Percentiles rank a stretch among this genome's conserved stretches.
phyloP scores from a whole-genome alignment of 768 basidiomycete genomes.

The Dendrothele bispora region DNA sequence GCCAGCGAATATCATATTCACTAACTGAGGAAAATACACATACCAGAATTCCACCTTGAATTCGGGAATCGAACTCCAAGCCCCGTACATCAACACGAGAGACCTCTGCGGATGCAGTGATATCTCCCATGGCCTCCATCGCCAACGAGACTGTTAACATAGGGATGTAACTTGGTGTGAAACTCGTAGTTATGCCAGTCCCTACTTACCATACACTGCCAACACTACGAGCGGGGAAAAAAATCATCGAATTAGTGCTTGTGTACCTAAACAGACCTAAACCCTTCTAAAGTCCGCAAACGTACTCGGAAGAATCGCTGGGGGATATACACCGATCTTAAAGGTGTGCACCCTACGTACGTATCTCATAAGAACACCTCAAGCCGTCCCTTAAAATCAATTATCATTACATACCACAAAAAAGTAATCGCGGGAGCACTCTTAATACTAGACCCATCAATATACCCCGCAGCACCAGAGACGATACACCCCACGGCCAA shows the following conservation, averaged over 20 bases:
- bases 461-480: constrained; percentile 76
- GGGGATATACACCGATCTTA: constrained; percentile 74
- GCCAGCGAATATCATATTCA: constrained; percentile 32
- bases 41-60: constrained; percentile 81
- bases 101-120: constrained; percentile 81
- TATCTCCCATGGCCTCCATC: constrained; percentile 87
- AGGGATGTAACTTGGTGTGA: background rate
- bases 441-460: constrained; percentile 62
- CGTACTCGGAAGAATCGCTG: constrained; percentile 47
- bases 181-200: no score
- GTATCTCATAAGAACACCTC: background rate
- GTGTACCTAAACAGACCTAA: background rate
- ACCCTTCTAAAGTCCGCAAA: background rate
- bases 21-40: constrained; percentile 19
- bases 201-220: constrained; percentile 34
- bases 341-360: constrained; percentile 67
- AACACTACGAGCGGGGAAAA: constrained; percentile 22
- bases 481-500: constrained; percentile 80
- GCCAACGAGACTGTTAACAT: constrained; percentile 57
- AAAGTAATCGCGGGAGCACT: constrained; percentile 79
- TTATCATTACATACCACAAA: constrained; percentile 49
- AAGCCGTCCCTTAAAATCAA: background rate
- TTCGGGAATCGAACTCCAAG: constrained; percentile 73
- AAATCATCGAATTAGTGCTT: background rate
- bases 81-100: constrained; percentile 75